Evolutionary conservation across 2,329 filamentous ascomycete species (phyloP).

Genomic region (Anthostomella pinea): DNA sequence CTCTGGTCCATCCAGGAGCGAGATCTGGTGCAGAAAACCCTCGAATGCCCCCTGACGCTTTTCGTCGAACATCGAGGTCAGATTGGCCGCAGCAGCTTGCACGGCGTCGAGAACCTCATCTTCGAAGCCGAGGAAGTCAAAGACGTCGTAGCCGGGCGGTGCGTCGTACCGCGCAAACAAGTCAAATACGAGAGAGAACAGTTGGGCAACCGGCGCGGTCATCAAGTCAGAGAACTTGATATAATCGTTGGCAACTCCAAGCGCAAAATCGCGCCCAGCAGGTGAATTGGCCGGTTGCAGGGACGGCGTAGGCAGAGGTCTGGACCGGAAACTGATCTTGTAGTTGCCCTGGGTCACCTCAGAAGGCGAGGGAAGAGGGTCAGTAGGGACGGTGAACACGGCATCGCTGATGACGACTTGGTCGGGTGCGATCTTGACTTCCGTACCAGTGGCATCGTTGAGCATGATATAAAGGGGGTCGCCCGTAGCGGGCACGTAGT

Average conservation of each 20-base stretch:
- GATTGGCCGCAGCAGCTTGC: neutral
- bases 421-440: neutral
- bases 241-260: slow-evolving; percentile 1
- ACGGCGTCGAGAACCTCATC: neutral
- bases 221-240: neutral
- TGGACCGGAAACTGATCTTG: neutral
- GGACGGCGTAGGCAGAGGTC: neutral
- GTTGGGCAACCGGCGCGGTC: neutral
- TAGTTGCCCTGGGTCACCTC: neutral
- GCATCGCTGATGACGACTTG: neutral
- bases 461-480: slow-evolving; percentile 1
- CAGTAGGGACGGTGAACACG: neutral
- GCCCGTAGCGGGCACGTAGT: slow-evolving; percentile 1
- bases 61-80: neutral
- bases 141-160: neutral
- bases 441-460: slow-evolving; percentile 3
- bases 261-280: neutral
- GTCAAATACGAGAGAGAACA: slow-evolving; percentile 1
- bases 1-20: neutral
- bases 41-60: neutral
- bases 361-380: neutral
- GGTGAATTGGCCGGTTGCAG: slow-evolving; percentile 1
- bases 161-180: slow-evolving; percentile 2
- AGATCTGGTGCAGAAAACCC: slow-evolving; percentile 2
- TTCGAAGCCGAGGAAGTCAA: neutral